A percentile compares a stretch with the other conserved stretches of the same genome.
Conservation (phyloP, 306 rosid species). For the Vigna hirtella region DNA sequence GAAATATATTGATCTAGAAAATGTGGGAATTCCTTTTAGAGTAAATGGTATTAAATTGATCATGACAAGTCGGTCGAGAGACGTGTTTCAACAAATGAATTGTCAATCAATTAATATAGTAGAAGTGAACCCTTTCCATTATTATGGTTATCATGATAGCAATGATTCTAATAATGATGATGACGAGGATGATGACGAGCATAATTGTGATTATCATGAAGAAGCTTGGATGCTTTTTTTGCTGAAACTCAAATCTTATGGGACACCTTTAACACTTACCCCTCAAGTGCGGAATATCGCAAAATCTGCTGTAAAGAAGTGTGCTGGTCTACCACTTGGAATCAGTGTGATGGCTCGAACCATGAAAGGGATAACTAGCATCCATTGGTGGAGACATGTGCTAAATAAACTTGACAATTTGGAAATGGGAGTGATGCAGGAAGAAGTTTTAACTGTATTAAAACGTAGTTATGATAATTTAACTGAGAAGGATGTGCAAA, state of each 20-base stretch:
- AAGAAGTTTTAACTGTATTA: not conserved
- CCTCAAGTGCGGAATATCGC: not conserved
- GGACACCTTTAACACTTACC: not conserved
- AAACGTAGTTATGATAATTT: not conserved
- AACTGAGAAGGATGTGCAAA: not conserved
- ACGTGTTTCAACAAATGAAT: constrained; percentile 29
- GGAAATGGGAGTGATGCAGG: not conserved
- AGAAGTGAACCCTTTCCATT: no score
- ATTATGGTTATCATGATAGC: no score
- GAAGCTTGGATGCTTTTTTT: constrained; percentile 8
- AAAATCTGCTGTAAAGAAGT: not conserved
- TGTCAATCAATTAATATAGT: not conserved
- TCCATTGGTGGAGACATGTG: not conserved
- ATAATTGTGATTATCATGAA: no score
- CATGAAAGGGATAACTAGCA: not conserved
- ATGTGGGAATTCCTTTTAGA: constrained; percentile 35
- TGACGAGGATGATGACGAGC: no score
- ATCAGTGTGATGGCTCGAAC: constrained; percentile 22
- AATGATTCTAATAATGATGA: no score
- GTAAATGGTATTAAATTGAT: constrained; percentile 42
- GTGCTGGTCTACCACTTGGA: constrained; percentile 24
- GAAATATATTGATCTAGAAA: constrained; percentile 34
- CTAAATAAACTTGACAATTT: not conserved
- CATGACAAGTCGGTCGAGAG: constrained; percentile 37
- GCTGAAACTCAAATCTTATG: not conserved